phyloP scores from a whole-genome alignment of 495 filamentous ascomycete species.

The Penicillium manginii region DNA sequence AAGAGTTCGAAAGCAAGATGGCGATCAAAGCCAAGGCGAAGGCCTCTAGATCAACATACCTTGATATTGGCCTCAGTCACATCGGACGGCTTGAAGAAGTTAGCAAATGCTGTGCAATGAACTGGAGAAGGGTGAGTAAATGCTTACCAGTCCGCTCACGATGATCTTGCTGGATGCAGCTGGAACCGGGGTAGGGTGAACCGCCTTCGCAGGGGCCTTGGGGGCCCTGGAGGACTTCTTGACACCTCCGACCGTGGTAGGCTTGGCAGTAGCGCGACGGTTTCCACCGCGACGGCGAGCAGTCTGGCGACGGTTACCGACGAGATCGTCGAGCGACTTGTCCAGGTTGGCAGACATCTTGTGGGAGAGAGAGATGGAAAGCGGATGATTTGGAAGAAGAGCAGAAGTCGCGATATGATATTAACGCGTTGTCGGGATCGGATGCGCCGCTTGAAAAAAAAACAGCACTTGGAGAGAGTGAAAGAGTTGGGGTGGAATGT shows the following conservation, averaged over 20 bases:
- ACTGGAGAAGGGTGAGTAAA: background rate
- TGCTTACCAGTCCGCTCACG: constrained; percentile 93
- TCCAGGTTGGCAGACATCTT: constrained; percentile 91
- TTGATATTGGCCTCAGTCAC: constrained; percentile 94
- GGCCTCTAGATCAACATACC: constrained; percentile 89
- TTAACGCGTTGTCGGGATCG: constrained; percentile 20
- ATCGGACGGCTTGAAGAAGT: constrained; percentile 78
- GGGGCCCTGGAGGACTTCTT: constrained; percentile 73
- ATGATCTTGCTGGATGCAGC: constrained; percentile 88
- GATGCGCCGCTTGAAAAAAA: constrained; percentile 2
- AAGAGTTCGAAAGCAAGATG: constrained; percentile 51
- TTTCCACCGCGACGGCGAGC: constrained; percentile 58
- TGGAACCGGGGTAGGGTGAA: constrained; percentile 62
- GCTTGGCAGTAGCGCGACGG: constrained; percentile 56
- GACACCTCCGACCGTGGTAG: constrained; percentile 73
- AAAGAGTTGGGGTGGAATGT: background rate
- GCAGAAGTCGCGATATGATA: constrained; percentile 17
- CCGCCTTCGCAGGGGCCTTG: constrained; percentile 64
- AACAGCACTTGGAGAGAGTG: background rate
- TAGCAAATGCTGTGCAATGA: constrained; percentile 40
- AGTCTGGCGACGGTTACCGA: constrained; percentile 71
- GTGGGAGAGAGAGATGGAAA: constrained; percentile 16
- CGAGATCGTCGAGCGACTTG: constrained; percentile 93
- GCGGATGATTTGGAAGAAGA: constrained; percentile 23
- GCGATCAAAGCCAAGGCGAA: constrained; percentile 59